Conservation (phyloP, 306 rosid species). For the Cajanus cajan region DNA sequence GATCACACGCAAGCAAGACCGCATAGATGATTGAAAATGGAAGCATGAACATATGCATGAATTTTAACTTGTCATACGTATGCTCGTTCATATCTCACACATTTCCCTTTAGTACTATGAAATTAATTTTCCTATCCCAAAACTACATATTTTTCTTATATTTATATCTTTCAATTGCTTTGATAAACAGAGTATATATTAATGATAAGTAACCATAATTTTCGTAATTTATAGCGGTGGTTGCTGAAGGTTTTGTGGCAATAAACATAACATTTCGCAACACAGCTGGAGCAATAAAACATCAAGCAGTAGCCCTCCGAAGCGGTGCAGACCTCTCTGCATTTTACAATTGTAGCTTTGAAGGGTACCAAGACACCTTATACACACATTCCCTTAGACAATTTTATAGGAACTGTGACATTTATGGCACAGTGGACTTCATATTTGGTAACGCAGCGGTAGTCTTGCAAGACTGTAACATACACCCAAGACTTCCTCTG, state of each 20-base stretch:
- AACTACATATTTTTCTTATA: background rate
- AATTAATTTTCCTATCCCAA: background rate
- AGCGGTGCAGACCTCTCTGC: conserved; percentile 49
- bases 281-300: conserved; percentile 50
- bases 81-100: background rate
- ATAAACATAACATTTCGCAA: conserved; percentile 53
- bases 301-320: conserved; percentile 53
- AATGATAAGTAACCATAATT: background rate
- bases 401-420: conserved; percentile 51
- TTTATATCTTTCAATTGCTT: background rate
- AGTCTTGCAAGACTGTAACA: conserved; percentile 49
- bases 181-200: background rate
- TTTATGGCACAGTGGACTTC: conserved; percentile 55
- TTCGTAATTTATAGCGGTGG: conserved; percentile 34
- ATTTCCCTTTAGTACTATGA: background rate
- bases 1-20: background rate
- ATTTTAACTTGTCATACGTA: background rate
- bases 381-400: conserved; percentile 50
- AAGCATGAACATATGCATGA: background rate
- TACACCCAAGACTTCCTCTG: conserved; percentile 43
- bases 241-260: conserved; percentile 51
- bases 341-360: conserved; percentile 50
- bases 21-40: background rate
- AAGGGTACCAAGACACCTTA: conserved; percentile 58
- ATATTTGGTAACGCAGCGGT: conserved; percentile 55